Evolutionary conservation across 371 early-diverging fungal genomes (phyloP).

Genomic region (Lichtheimia ramosa): DNA sequence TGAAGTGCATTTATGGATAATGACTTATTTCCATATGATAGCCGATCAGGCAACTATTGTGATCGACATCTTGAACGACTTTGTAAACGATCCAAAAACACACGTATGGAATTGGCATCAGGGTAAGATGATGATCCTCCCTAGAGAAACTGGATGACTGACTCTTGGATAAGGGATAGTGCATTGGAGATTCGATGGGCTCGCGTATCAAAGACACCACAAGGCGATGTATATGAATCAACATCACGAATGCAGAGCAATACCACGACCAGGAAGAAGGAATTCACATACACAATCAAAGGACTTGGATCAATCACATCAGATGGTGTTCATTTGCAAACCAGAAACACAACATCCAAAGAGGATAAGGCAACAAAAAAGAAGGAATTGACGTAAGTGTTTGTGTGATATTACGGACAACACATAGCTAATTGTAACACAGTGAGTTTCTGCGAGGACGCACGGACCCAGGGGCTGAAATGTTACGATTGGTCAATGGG

Average conservation of each 20-base stretch:
- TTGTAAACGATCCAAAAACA: constrained; percentile 34
- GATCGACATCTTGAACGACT: constrained; percentile 31
- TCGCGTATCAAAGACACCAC: constrained; percentile 3
- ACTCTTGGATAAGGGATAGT: constrained; percentile 17
- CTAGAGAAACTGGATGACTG: neutral
- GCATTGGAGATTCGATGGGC: constrained; percentile 42
- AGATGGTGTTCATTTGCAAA: constrained; percentile 18
- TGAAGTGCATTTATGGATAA: no score
- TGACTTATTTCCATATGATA: neutral
- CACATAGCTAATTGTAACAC: neutral
- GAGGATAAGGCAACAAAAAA: constrained; percentile 5
- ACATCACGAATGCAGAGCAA: neutral
- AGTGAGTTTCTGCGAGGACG: constrained; percentile 37
- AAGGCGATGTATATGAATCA: neutral
- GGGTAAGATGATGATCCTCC: constrained; percentile 22
- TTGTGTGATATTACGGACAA: neutral
- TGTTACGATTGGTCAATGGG: constrained; percentile 38
- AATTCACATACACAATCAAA: constrained; percentile 26
- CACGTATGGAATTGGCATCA: constrained; percentile 46
- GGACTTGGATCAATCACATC: constrained; percentile 26
- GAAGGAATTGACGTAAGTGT: constrained; percentile 11
- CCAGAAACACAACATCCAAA: constrained; percentile 10
- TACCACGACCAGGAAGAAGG: constrained; percentile 7
- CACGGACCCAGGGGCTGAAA: constrained; percentile 40
- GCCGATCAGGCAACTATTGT: constrained; percentile 43